Evolutionary conservation across 768 basidiomycete genomes (phyloP).

Genomic region (Erythrobasidium yunnanense): DNA sequence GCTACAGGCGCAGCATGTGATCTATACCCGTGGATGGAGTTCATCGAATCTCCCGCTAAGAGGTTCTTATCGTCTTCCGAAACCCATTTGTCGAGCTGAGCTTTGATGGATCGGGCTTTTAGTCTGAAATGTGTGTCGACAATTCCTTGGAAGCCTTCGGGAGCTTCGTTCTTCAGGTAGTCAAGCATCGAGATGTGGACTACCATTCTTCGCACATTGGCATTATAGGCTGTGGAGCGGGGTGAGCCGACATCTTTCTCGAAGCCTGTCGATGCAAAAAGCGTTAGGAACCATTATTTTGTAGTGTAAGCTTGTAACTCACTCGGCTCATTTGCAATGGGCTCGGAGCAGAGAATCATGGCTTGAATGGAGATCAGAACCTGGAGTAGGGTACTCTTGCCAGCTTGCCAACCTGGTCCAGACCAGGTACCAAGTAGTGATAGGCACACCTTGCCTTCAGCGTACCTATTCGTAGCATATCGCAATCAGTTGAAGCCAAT

Average conservation of each 20-base stretch:
- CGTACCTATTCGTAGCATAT: background rate
- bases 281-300: background rate
- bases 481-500: background rate
- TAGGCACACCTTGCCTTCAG: slow-evolving; percentile 91
- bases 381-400: slow-evolving; percentile 79
- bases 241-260: slow-evolving; percentile 13
- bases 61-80: slow-evolving; percentile 58
- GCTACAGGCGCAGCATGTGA: background rate
- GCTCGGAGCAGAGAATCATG: slow-evolving; percentile 53
- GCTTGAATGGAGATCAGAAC: slow-evolving; percentile 86
- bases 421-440: slow-evolving; percentile 82
- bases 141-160: slow-evolving; percentile 74
- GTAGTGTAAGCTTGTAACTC: background rate
- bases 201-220: slow-evolving; percentile 86
- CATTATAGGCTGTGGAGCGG: slow-evolving; percentile 42
- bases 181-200: slow-evolving; percentile 79
- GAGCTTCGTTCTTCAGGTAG: slow-evolving; percentile 61
- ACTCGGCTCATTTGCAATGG: slow-evolving; percentile 68
- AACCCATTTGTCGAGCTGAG: slow-evolving; percentile 73
- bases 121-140: slow-evolving; percentile 83
- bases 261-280: slow-evolving; percentile 47
- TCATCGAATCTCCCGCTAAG: slow-evolving; percentile 40
- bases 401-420: slow-evolving; percentile 75
- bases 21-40: no score
- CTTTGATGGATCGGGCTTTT: slow-evolving; percentile 58